Conservation (phyloP, 2,329 filamentous ascomycete genomes). For the Trichoderma sp. region DNA sequence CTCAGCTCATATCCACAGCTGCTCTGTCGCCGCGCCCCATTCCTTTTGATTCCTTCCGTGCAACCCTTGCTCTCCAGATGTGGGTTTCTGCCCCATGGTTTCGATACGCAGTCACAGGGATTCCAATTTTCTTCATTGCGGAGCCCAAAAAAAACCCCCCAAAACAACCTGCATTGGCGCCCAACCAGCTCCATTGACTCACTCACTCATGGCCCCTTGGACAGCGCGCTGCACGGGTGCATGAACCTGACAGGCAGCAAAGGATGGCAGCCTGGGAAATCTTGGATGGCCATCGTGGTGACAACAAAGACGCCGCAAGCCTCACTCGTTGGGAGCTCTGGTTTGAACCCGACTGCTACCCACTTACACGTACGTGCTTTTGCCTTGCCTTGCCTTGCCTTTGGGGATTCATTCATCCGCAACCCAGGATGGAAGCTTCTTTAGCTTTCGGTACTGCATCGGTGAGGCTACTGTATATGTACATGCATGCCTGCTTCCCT, state of each 20-base stretch:
- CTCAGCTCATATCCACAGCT: background rate
- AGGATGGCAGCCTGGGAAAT: background rate
- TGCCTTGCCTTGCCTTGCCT: too few species aligned
- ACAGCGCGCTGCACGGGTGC: conserved; percentile 9
- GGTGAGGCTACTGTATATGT: background rate
- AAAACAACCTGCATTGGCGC: conserved; percentile 15
- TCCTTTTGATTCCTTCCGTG: background rate
- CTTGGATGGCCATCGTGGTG: background rate
- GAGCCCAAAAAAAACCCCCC: conserved; percentile 16
- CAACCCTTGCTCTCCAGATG: background rate
- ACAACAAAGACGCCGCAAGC: background rate
- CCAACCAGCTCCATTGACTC: conserved; percentile 15
- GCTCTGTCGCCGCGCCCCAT: background rate
- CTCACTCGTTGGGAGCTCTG: background rate
- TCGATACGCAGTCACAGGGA: background rate
- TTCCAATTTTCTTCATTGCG: background rate
- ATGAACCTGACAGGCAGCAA: conserved; percentile 15
- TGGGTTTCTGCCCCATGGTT: background rate
- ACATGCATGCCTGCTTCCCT: conserved; percentile 6
- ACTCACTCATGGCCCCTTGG: too few species aligned
- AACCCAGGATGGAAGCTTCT: background rate
- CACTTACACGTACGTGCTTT: background rate
- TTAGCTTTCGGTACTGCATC: background rate
- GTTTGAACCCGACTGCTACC: background rate
- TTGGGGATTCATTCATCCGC: background rate